These are phyloP conservation scores for Theobroma cacao DNA, from an alignment of 345 rosid species.

Conservation along the genomic window DNA sequence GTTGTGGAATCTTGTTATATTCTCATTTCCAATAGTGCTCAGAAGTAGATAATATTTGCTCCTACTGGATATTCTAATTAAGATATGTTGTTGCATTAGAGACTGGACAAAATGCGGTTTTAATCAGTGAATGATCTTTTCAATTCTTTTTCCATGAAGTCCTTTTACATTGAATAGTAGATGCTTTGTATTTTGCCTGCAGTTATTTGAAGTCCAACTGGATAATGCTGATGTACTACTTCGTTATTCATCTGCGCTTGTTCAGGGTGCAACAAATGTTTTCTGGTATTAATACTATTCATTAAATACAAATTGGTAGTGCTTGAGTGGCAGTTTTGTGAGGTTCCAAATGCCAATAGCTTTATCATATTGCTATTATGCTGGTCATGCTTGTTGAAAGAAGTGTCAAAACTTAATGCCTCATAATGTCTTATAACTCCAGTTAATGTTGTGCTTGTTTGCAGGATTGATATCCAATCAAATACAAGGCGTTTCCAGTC, in stretches of 20 bases:
- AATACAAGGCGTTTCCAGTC: conserved; percentile 77
- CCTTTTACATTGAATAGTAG: neutral
- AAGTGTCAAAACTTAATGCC: neutral
- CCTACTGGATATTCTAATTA: neutral
- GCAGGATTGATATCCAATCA: conserved; percentile 96
- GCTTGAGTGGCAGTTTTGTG: conserved; percentile 10
- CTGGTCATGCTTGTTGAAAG: neutral
- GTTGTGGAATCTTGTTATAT: neutral
- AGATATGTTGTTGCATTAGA: neutral
- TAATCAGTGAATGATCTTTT: neutral
- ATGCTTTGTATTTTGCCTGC: conserved; percentile 28
- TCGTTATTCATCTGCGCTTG: conserved; percentile 96
- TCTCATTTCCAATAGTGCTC: neutral
- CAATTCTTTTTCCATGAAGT: neutral
- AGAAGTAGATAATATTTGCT: neutral
- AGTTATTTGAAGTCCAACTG: conserved; percentile 85
- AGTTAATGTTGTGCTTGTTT: conserved; percentile 1
- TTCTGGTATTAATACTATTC: conserved; percentile 67
- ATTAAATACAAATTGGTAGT: conserved; percentile 3
- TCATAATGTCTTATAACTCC: neutral
- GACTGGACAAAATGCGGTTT: neutral
- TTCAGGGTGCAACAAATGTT: conserved; percentile 95
- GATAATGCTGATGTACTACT: conserved; percentile 69
- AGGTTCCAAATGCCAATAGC: neutral
- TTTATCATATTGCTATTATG: neutral